phyloP scores from a whole-genome alignment of 1,139 yeast genomes.

The Protomyces inundatus region DNA sequence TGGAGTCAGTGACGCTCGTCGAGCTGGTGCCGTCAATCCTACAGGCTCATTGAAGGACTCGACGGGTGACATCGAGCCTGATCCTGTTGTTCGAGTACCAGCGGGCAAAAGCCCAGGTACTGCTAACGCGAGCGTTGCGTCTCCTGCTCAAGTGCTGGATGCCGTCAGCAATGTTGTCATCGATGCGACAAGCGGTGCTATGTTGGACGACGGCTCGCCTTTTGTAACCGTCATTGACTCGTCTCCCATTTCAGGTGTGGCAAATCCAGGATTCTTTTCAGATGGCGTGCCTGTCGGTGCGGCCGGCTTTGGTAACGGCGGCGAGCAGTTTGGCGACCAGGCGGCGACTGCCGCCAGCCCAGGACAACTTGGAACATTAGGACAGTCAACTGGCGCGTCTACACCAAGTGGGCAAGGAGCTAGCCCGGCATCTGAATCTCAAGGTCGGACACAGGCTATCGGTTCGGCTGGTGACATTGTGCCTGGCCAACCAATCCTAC shows the following conservation, averaged over 20 bases:
- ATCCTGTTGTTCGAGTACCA: background rate
- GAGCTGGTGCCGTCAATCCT: slow-evolving; percentile 16
- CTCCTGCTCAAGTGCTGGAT: background rate
- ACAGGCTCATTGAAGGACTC: background rate
- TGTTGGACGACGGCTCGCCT: background rate
- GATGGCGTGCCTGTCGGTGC: too few relatives aligned
- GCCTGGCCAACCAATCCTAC: background rate
- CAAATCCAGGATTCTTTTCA: too few relatives aligned
- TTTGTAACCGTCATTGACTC: background rate
- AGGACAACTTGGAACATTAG: too few relatives aligned
- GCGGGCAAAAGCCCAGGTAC: background rate
- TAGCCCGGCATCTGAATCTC: too few relatives aligned
- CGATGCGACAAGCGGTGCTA: background rate
- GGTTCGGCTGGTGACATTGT: background rate
- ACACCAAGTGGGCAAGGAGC: too few relatives aligned
- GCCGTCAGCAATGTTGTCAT: background rate
- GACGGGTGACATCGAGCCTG: background rate
- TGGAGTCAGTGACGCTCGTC: background rate
- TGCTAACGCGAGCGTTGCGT: background rate
- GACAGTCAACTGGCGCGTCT: too few relatives aligned
- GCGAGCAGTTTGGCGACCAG: too few relatives aligned
- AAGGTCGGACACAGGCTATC: too few relatives aligned
- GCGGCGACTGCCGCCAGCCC: too few relatives aligned
- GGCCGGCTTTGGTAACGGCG: too few relatives aligned
- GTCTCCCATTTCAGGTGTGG: too few relatives aligned